Evolutionary conservation across 169 alveolate genomes (phyloP).

Genomic region (Cytauxzoon felis): DNA sequence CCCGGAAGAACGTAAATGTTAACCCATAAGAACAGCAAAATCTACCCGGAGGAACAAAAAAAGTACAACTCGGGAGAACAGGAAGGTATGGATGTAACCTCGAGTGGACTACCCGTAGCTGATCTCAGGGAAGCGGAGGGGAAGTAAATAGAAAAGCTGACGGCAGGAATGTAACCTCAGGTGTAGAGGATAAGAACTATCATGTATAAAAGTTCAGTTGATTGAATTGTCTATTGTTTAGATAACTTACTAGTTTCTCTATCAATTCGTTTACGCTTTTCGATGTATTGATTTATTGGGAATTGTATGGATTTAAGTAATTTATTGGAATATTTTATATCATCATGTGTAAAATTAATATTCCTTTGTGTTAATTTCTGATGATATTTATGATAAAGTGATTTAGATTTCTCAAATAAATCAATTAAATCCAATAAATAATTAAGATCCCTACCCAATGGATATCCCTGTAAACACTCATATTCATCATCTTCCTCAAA

Average conservation of each 20-base stretch:
- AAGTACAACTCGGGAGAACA: too few relatives aligned
- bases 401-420: slow-evolving; percentile 8
- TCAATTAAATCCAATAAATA: slow-evolving; percentile 10
- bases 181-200: too few relatives aligned
- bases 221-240: too few relatives aligned
- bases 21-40: too few relatives aligned
- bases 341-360: slow-evolving; percentile 13
- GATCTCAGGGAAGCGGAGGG: too few relatives aligned
- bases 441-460: slow-evolving; percentile 30
- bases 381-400: slow-evolving; percentile 10
- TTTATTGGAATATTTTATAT: slow-evolving; percentile 36
- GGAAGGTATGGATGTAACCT: too few relatives aligned
- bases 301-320: slow-evolving; percentile 51
- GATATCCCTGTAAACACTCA: slow-evolving; percentile 18
- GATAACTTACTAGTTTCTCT: neutral
- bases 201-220: too few relatives aligned
- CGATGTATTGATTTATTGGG: slow-evolving; percentile 27
- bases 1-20: too few relatives aligned
- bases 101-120: too few relatives aligned
- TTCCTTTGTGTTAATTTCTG: neutral
- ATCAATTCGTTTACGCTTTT: neutral
- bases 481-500: slow-evolving; percentile 29
- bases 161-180: too few relatives aligned
- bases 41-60: too few relatives aligned
- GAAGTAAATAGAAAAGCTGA: too few relatives aligned